Conservation (phyloP, 108 stramenopile genomes). For the Craspedostauros australis region DNA sequence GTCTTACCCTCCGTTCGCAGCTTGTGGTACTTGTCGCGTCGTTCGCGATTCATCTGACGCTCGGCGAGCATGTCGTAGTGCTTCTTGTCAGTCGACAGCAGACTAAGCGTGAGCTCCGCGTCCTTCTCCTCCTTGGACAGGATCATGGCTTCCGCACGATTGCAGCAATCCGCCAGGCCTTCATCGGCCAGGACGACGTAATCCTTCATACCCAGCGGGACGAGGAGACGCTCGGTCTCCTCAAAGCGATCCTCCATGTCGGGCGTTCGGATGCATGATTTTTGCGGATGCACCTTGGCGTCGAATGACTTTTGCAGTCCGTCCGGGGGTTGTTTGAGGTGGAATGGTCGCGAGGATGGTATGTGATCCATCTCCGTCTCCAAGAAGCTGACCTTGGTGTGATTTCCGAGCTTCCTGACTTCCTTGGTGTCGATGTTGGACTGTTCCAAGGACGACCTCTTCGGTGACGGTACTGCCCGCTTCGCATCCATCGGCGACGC, state of each 20-base stretch:
- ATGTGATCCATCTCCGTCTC: too few relatives aligned
- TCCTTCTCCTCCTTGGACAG: constrained; percentile 33
- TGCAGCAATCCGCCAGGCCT: constrained; percentile 42
- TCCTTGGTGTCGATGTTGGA: not conserved
- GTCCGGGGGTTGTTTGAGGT: too few relatives aligned
- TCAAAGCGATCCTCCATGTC: too few relatives aligned
- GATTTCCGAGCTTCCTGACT: not conserved
- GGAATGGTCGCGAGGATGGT: too few relatives aligned
- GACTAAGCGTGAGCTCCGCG: constrained; percentile 52
- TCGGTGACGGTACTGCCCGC: not conserved
- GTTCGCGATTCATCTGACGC: constrained; percentile 27
- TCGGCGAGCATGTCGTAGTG: constrained; percentile 56
- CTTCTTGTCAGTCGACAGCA: constrained; percentile 46
- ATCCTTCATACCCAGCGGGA: constrained; percentile 27
- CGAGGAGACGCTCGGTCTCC: too few relatives aligned
- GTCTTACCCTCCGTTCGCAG: constrained; percentile 41
- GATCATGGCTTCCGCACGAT: constrained; percentile 22
- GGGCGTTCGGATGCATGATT: too few relatives aligned
- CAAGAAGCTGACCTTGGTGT: too few relatives aligned
- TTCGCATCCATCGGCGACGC: not conserved
- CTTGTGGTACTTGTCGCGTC: constrained; percentile 25
- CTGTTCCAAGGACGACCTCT: not conserved
- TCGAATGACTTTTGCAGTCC: too few relatives aligned
- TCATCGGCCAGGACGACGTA: constrained; percentile 61
- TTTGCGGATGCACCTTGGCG: too few relatives aligned